Evolutionary conservation across 345 rosid genomes (phyloP).

Genomic region (Syzygium aromaticum): DNA sequence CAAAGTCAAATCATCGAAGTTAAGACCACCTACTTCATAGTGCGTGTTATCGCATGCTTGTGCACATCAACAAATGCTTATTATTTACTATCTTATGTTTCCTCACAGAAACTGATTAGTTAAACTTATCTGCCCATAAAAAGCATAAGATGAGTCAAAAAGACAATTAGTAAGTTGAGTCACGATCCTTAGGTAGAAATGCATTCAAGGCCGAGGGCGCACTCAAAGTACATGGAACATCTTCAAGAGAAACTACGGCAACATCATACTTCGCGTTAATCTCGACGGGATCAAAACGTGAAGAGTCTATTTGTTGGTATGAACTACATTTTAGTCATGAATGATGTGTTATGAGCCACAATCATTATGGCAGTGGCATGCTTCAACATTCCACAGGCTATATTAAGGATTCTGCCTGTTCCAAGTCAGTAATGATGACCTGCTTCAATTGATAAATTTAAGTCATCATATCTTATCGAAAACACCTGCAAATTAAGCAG

Average conservation of each 20-base stretch:
- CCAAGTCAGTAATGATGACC: conserved; percentile 41
- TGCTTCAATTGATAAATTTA: conserved; percentile 15
- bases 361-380: conserved; percentile 53
- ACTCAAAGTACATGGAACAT: not conserved
- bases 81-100: not conserved
- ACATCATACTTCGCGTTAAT: not conserved
- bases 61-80: not conserved
- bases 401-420: conserved; percentile 57
- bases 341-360: not conserved
- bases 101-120: not conserved
- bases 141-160: too few species aligned
- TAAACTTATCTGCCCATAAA: too few species aligned
- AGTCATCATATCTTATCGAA: not conserved
- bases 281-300: not conserved
- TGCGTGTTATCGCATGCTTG: not conserved
- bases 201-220: not conserved
- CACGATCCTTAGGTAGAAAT: not conserved
- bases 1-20: not conserved
- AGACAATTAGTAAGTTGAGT: not conserved
- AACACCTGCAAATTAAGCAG: not conserved
- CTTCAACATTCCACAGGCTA: conserved; percentile 65
- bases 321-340: not conserved
- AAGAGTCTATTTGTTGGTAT: not conserved
- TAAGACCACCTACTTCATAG: not conserved
- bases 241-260: not conserved